Evolutionary conservation across 225 moss, liverwort and hornwort genomes (phyloP).

Genomic region (Anthoceros angustus): DNA sequence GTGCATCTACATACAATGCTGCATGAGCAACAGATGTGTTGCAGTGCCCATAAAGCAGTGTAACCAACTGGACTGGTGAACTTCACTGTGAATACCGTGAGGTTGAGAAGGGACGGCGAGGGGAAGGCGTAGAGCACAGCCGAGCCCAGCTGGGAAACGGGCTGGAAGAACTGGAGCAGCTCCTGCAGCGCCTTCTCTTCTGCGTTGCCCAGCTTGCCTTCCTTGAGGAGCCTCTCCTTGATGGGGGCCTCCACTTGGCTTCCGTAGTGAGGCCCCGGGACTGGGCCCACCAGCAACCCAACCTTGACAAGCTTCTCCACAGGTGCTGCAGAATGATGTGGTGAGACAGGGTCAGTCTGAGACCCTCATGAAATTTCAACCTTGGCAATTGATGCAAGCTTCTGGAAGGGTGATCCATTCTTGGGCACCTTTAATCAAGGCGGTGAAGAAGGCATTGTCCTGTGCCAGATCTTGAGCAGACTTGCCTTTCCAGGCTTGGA

Average conservation of each 20-base stretch:
- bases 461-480: conserved; percentile 36
- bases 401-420: no score
- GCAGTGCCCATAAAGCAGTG: no score
- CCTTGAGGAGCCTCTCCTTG: conserved; percentile 57
- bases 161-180: conserved; percentile 45
- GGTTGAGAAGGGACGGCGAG: conserved; percentile 45
- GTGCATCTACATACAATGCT: no score
- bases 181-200: conserved; percentile 62
- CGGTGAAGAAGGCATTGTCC: conserved; percentile 67
- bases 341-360: no score
- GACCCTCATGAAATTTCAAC: no score
- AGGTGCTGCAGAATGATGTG: conserved; percentile 22
- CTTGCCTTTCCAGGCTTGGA: conserved; percentile 73
- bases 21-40: no score
- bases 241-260: conserved; percentile 63
- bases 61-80: no score
- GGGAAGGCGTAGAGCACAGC: conserved; percentile 66
- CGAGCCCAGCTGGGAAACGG: conserved; percentile 42
- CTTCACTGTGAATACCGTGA: conserved; percentile 5
- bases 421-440: conserved; percentile 37
- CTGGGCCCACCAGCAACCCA: conserved; percentile 57
- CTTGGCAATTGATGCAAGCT: no score
- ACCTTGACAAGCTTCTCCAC: conserved; percentile 57
- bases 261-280: conserved; percentile 71
- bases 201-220: conserved; percentile 73